phyloP scores from a whole-genome alignment of 2,329 filamentous ascomycete species.

The Penicillium sp. region DNA sequence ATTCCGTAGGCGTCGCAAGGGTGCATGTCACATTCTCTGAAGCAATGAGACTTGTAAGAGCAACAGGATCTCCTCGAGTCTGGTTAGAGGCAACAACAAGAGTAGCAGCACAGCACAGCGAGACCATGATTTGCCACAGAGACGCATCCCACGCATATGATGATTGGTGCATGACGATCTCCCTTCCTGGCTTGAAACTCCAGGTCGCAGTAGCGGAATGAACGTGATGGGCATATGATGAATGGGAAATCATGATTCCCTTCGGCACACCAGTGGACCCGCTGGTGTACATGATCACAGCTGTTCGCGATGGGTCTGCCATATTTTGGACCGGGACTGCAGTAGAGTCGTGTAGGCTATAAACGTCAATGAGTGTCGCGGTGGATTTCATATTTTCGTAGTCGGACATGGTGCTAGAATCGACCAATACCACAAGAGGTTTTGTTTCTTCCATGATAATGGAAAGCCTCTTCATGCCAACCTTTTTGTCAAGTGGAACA shows the following conservation, averaged over 20 bases:
- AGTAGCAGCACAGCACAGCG: conserved; percentile 18
- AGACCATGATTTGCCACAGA: conserved; percentile 20
- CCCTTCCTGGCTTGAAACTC: conserved; percentile 9
- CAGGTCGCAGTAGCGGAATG: conserved; percentile 8
- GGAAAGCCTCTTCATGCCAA: conserved; percentile 23
- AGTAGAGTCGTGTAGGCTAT: background rate
- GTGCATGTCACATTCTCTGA: conserved; percentile 19
- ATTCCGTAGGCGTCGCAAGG: conserved; percentile 22
- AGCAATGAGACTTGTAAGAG: conserved; percentile 17
- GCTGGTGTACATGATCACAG: conserved; percentile 22
- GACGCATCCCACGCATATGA: conserved; percentile 25
- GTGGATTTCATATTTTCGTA: conserved; percentile 3
- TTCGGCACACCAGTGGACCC: conserved; percentile 23
- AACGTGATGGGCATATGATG: conserved; percentile 15
- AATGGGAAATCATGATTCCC: conserved; percentile 15
- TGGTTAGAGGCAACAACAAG: conserved; percentile 15
- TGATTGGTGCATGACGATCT: conserved; percentile 24
- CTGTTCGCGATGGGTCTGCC: conserved; percentile 7
- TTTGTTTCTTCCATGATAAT: conserved; percentile 20
- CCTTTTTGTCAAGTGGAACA: conserved; percentile 33
- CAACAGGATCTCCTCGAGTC: conserved; percentile 18
- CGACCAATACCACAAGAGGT: conserved; percentile 8
- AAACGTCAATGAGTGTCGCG: conserved; percentile 7
- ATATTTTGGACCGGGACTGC: background rate
- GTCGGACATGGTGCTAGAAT: conserved; percentile 9